Percentiles rank a stretch among this genome's conserved stretches.
Conservation (phyloP, 2,329 filamentous ascomycete species). For the Nakataea oryzae region DNA sequence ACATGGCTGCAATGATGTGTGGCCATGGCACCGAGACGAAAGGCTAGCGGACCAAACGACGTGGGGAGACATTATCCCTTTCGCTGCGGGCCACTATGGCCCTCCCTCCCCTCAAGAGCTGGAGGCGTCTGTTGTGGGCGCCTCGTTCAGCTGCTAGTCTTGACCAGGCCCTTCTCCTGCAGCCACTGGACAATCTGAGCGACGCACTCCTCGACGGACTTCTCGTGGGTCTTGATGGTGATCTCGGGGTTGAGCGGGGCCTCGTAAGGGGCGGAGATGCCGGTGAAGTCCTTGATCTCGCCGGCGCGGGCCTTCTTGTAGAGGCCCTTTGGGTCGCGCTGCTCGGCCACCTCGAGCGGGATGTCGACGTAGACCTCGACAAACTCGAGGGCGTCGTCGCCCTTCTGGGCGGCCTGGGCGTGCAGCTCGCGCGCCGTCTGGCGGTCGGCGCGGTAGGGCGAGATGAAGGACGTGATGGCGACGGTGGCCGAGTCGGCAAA, state of each 20-base stretch:
- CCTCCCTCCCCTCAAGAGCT: too few species aligned
- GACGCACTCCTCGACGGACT: slow-evolving; percentile 81
- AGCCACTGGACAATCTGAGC: slow-evolving; percentile 74
- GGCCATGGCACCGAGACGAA: too few species aligned
- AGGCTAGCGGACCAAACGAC: too few species aligned
- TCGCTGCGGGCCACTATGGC: too few species aligned
- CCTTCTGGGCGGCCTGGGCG: slow-evolving; percentile 40
- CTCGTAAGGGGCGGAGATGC: slow-evolving; percentile 92
- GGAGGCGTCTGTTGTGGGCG: not conserved
- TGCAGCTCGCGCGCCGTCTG: slow-evolving; percentile 75
- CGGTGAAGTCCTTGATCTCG: slow-evolving; percentile 95
- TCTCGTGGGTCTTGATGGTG: slow-evolving; percentile 71
- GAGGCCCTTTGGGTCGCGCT: slow-evolving; percentile 91
- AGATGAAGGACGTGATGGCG: slow-evolving; percentile 94
- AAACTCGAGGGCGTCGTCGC: slow-evolving; percentile 69
- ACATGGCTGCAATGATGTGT: too few species aligned
- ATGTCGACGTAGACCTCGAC: slow-evolving; percentile 92
- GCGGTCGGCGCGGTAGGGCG: slow-evolving; percentile 82
- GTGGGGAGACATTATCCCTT: too few species aligned
- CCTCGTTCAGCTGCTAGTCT: not conserved
- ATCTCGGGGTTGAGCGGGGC: slow-evolving; percentile 79
- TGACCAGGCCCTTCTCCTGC: slow-evolving; percentile 50
- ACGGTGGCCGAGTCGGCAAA: slow-evolving; percentile 87
- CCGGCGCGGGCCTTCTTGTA: slow-evolving; percentile 95
- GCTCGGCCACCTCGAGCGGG: slow-evolving; percentile 81